Base-by-base conservation (phyloP, 2,329 filamentous ascomycete genomes). In the Sarocladium brachiariae region DNA sequence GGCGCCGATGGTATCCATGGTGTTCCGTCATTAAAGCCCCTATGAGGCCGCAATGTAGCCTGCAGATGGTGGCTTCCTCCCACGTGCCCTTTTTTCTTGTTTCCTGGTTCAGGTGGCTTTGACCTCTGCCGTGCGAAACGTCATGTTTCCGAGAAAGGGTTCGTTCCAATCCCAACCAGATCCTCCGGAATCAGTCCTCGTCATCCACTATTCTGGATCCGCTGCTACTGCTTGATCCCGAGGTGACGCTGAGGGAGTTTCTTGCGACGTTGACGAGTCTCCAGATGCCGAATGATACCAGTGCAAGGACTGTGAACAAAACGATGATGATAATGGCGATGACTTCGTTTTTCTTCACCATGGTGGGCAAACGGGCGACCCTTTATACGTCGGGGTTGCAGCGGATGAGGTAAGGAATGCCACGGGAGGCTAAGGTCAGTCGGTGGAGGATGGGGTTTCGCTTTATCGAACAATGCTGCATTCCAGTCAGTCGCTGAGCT, bases 251-350 rank as follows among this genome's bases (percentile, higher is more conserved):
- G 56, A 74, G 68, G 51, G 67, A 67, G 47, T 58, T 59, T 51
- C 77, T 67, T 18, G 75, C 78, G 24, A 74, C 65, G 56, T 73
- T 72, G 47, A 84, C 80, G 8, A 84, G 67, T 53, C 75, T 72
- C 68, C 80, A 84, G 65, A 84, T 84, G 54, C 78, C 81, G 58
- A 83, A 83, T 7, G 77, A 75, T 51, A 84, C 78, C 53, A 70
- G 68, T 50, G 79, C 78, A 45, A 85, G 74, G 46, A 84, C 67
- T 61, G 81, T 64, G 69, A 85, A 84, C 58, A 85, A 74, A 51
- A 85, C 65, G 65, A 85, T 84, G 66, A 85, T 77, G 63, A 85
- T 84, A 65, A 85, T 73, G 58, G 81, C 81, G 65, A 85, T 84
- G 60, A 79, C 77, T 66, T 84, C 76, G 76, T 85, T 85, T 70